Percentiles rank a stretch among this genome's conserved stretches.
Evolutionary conservation across 2,329 filamentous ascomycete genomes (phyloP).

Genomic region (Fusarium fracticaudum): DNA sequence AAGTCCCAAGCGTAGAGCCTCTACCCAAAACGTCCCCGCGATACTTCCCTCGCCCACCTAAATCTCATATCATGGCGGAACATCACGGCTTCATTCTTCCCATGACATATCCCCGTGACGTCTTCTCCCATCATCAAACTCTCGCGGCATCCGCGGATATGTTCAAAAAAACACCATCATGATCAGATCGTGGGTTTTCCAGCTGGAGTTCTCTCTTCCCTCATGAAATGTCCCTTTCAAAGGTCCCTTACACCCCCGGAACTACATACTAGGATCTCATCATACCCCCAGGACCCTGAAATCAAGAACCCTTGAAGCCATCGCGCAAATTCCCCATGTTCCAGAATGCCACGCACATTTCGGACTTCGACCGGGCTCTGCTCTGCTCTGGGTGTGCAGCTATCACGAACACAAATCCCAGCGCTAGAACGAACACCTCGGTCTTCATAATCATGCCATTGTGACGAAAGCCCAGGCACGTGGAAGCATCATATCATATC

Average conservation of each 20-base stretch:
- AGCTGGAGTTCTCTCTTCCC: neutral
- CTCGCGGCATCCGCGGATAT: neutral
- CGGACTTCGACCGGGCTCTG: neutral
- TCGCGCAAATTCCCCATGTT: neutral
- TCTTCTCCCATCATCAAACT: neutral
- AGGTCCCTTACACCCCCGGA: neutral
- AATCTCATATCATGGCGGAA: neutral
- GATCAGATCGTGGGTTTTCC: neutral
- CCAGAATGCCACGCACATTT: neutral
- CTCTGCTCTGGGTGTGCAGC: neutral
- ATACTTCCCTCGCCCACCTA: neutral
- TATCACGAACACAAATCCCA: neutral
- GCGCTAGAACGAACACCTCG: neutral
- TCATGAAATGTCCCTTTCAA: neutral
- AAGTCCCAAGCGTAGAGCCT: neutral
- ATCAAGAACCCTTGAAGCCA: neutral
- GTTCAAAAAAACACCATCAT: neutral
- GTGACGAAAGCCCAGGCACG: slow-evolving; percentile 1
- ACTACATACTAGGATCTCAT: neutral
- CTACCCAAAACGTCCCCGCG: neutral
- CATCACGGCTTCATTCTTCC: too few species aligned
- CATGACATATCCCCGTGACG: neutral
- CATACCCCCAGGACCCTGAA: neutral
- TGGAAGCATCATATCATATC: slow-evolving; percentile 23
- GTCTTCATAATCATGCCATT: neutral